Percentiles rank a stretch among this genome's conserved stretches.
Evolutionary conservation across 202 grass and related monocot species (phyloP).

Genomic region (Musa balbisiana): DNA sequence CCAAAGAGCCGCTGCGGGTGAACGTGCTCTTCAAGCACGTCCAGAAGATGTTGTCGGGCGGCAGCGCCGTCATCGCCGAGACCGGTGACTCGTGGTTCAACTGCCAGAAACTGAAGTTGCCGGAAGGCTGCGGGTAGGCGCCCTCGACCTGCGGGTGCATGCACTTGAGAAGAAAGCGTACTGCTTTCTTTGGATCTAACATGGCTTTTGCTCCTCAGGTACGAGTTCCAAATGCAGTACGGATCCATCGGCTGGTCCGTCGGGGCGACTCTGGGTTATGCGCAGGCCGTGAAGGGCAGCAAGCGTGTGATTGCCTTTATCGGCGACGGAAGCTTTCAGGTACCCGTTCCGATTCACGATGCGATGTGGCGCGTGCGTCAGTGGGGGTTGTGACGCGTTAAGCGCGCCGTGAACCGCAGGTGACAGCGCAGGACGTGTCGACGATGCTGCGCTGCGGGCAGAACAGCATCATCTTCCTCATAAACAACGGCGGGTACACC

Average conservation of each 20-base stretch:
- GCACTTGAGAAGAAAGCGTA: no score
- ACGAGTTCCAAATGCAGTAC: conserved; percentile 97
- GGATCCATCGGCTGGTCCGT: conserved; percentile 91
- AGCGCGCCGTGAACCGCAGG: conserved; percentile 23
- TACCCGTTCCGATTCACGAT: conserved; percentile 10
- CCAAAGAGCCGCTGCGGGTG: conserved; percentile 65
- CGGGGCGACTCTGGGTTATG: conserved; percentile 70
- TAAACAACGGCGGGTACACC: conserved; percentile 93
- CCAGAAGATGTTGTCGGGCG: conserved; percentile 51
- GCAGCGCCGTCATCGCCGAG: conserved; percentile 53
- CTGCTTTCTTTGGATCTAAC: not conserved
- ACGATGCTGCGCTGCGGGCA: conserved; percentile 78
- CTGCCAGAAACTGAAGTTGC: conserved; percentile 80
- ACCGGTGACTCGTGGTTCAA: conserved; percentile 96
- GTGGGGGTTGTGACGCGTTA: no score
- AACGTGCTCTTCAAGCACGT: conserved; percentile 88
- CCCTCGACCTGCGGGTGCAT: not conserved
- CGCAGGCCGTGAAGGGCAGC: conserved; percentile 55
- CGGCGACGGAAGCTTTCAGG: conserved; percentile 91
- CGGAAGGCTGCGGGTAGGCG: conserved; percentile 78
- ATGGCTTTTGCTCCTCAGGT: conserved; percentile 27
- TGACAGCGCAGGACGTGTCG: conserved; percentile 79
- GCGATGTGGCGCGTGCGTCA: not conserved
- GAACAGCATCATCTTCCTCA: conserved; percentile 76
- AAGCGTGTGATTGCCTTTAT: conserved; percentile 85